Evolutionary conservation across 768 basidiomycete species (phyloP).

Genomic region (Lactarius quietus): DNA sequence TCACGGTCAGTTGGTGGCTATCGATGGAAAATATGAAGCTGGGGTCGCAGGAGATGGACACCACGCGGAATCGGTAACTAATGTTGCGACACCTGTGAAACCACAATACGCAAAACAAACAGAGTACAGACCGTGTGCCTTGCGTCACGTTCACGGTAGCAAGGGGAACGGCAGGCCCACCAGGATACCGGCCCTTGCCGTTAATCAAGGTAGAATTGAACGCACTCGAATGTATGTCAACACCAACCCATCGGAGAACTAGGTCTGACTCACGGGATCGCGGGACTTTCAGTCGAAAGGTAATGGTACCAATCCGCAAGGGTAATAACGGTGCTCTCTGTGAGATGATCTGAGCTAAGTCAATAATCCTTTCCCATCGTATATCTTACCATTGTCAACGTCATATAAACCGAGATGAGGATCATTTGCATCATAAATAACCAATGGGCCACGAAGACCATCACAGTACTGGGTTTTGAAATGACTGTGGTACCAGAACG

Average conservation of each 20-base stretch:
- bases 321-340: slow-evolving; percentile 31
- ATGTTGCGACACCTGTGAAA: too few relatives aligned
- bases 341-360: neutral
- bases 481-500: slow-evolving; percentile 38
- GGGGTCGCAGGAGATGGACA: slow-evolving; percentile 24
- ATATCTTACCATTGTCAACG: slow-evolving; percentile 30
- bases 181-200: slow-evolving; percentile 24
- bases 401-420: slow-evolving; percentile 30
- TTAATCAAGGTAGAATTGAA: slow-evolving; percentile 26
- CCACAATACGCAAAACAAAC: fast-evolving
- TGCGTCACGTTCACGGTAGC: slow-evolving; percentile 23
- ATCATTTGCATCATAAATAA: slow-evolving; percentile 32
- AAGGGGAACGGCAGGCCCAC: slow-evolving; percentile 15
- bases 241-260: neutral
- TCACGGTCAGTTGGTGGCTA: slow-evolving; percentile 24
- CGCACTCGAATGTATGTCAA: neutral
- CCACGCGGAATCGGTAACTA: slow-evolving; percentile 24
- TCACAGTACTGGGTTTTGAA: slow-evolving; percentile 40
- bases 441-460: slow-evolving; percentile 33
- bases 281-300: slow-evolving; percentile 10
- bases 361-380: neutral
- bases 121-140: slow-evolving; percentile 21
- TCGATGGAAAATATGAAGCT: slow-evolving; percentile 27
- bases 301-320: slow-evolving; percentile 30
- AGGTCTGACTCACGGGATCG: neutral